Percentiles rank a stretch among this genome's conserved stretches.
Conservation (phyloP, 2,329 filamentous ascomycete genomes). For the Claviceps humidiphila region DNA sequence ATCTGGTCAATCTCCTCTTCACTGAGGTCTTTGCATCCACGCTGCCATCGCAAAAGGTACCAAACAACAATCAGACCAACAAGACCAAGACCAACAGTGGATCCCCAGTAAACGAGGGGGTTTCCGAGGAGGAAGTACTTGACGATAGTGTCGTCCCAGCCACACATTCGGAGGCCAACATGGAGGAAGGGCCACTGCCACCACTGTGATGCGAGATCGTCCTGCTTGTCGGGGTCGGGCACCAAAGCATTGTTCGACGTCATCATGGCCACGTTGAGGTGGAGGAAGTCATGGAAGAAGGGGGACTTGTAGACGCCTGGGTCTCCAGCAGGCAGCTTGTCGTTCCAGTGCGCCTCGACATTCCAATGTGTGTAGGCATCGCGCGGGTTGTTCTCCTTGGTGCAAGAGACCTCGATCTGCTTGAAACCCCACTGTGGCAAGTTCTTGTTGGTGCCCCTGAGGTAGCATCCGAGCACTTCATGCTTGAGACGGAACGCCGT, state of each 20-base stretch:
- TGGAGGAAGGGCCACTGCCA: slow-evolving; percentile 98
- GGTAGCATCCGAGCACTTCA: slow-evolving; percentile 72
- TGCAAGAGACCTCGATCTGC: slow-evolving; percentile 94
- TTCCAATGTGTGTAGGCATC: slow-evolving; percentile 99
- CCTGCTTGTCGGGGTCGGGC: slow-evolving; percentile 96
- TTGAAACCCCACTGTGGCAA: slow-evolving; percentile 99
- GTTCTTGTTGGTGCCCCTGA: slow-evolving; percentile 90
- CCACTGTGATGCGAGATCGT: slow-evolving; percentile 89
- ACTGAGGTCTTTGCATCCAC: slow-evolving; percentile 75
- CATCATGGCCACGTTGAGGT: slow-evolving; percentile 99
- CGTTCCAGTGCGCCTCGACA: slow-evolving; percentile 87
- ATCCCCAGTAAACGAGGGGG: slow-evolving; percentile 90
- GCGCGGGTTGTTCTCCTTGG: slow-evolving; percentile 80
- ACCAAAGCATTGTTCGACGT: slow-evolving; percentile 98
- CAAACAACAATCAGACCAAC: slow-evolving; percentile 62
- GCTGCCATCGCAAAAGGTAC: slow-evolving; percentile 92
- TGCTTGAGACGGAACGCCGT: slow-evolving; percentile 86
- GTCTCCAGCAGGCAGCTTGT: slow-evolving; percentile 78
- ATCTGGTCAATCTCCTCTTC: slow-evolving; percentile 79
- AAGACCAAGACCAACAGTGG: slow-evolving; percentile 62
- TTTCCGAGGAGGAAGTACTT: slow-evolving; percentile 99
- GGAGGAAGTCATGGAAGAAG: slow-evolving; percentile 94
- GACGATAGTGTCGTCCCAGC: slow-evolving; percentile 88
- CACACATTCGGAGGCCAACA: slow-evolving; percentile 95
- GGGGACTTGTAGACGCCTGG: slow-evolving; percentile 90